Base-by-base conservation (phyloP, 2,329 filamentous ascomycete genomes). In the Aspergillus oerlinghausenensis region DNA sequence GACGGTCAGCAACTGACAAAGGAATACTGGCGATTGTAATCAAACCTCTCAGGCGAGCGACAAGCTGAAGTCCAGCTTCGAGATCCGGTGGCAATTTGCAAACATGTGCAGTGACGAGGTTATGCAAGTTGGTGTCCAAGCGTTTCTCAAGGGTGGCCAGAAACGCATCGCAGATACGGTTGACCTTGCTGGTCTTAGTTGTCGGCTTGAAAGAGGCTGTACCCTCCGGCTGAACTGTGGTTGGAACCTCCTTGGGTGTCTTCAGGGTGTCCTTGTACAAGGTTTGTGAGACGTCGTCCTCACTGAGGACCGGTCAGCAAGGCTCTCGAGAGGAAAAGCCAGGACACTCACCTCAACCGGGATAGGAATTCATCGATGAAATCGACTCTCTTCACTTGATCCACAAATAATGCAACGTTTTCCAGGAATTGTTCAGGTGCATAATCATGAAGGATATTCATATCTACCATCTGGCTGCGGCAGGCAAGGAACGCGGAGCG, bases 371-470 rank as follows among this genome's bases (percentile, higher is more conserved):
- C 80, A 69, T 99, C 94, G 58, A 97, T 88, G 61, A 90, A 88
- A 40, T 92, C 84, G 11, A 89, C 80, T 61, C 90, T 92, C 64
- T 88, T 86, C 43, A 99, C 80, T 71, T 99, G 92, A 19, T 91
- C 86, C 32, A 97, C 79, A 67, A 99, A 96, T 0, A 89, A 73
- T 0, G 81, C 80, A 10, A 96, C 83, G 62, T 87, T 89, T 3
- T 82, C 77, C 70, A 97, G 81, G 70, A 99, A 97, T 63, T 95
- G 89, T 40, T 86, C 81, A 0, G 93, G 91, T n/a, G 86, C 86
- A 74, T 97, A 90, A 68, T 99, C 94, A 68, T 96, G 93, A 2
- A 99, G 79, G 59, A 99, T 93, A 68, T 99, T 99, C 88, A 97
- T 92, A 68, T 99, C 94, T 0, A 99, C 94, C 64, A 95, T 85